phyloP scores from a whole-genome alignment of 345 rosid species.

The Sonneratia caseolaris region DNA sequence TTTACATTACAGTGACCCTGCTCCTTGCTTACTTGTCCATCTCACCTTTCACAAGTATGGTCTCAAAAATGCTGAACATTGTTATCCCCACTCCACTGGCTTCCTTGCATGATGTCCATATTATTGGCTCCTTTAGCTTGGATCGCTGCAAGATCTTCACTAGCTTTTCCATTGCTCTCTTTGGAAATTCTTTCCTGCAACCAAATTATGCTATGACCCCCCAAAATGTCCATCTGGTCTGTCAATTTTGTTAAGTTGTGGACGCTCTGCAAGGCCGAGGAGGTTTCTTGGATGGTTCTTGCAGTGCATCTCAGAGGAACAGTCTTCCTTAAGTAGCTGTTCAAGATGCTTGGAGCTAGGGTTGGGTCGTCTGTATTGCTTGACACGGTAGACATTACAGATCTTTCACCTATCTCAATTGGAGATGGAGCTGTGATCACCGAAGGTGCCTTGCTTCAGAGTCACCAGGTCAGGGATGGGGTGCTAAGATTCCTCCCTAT shows the following conservation, averaged over 20 bases:
- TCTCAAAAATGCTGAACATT: constrained; percentile 13
- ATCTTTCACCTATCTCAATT: constrained; percentile 49
- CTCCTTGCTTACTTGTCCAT: constrained; percentile 40
- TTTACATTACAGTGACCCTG: constrained; percentile 28
- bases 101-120: constrained; percentile 19
- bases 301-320: constrained; percentile 59
- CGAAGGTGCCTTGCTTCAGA: constrained; percentile 54
- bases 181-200: constrained; percentile 49
- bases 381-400: constrained; percentile 50
- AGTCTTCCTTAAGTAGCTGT: constrained; percentile 52
- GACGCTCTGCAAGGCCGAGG: constrained; percentile 61
- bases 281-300: constrained; percentile 44
- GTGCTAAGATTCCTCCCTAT: constrained; percentile 37
- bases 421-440: constrained; percentile 55
- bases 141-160: constrained; percentile 44
- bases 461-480: constrained; percentile 53
- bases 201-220: constrained; percentile 41
- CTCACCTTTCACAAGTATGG: constrained; percentile 26
- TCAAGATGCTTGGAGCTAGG: constrained; percentile 55
- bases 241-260: constrained; percentile 56
- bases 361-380: constrained; percentile 52
- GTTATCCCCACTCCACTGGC: constrained; percentile 14
- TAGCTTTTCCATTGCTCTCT: constrained; percentile 28
- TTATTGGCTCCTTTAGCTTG: constrained; percentile 53
- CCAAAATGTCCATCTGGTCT: constrained; percentile 48